These are phyloP conservation scores for Abrus pulchellus DNA, from an alignment of 306 rosid genomes.

Conservation along the genomic window DNA sequence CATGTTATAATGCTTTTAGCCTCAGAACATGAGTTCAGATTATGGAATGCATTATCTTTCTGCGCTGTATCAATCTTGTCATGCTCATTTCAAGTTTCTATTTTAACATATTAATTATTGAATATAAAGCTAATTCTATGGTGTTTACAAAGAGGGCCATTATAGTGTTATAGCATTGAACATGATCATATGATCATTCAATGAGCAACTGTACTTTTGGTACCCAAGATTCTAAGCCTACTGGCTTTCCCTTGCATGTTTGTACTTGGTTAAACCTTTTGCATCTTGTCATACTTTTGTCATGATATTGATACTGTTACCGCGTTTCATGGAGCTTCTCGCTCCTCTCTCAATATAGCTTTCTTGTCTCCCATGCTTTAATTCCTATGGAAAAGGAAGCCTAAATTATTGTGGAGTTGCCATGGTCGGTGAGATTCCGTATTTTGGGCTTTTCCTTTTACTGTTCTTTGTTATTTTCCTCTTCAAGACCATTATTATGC, in stretches of 20 bases:
- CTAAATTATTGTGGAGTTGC: not conserved
- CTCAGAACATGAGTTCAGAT: slow-evolving; percentile 26
- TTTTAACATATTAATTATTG: slow-evolving; percentile 33
- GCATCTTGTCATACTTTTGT: slow-evolving; percentile 14
- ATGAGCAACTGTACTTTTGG: slow-evolving; percentile 32
- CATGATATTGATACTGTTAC: slow-evolving; percentile 21
- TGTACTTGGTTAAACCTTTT: slow-evolving; percentile 15
- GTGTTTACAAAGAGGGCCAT: slow-evolving; percentile 23
- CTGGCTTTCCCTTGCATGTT: not conserved
- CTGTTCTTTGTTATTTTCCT: slow-evolving; percentile 9
- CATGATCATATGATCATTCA: slow-evolving; percentile 42
- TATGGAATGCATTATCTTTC: slow-evolving; percentile 29
- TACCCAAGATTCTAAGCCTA: slow-evolving; percentile 2
- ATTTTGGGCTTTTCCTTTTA: slow-evolving; percentile 8
- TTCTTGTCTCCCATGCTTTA: slow-evolving; percentile 18
- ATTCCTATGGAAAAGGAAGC: not conserved
- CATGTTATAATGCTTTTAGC: slow-evolving; percentile 20
- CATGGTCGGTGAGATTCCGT: slow-evolving; percentile 29
- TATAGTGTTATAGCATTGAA: slow-evolving; percentile 8
- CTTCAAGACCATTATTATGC: not conserved
- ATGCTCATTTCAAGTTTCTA: slow-evolving; percentile 16
- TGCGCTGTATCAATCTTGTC: slow-evolving; percentile 14
- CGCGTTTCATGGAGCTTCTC: slow-evolving; percentile 25
- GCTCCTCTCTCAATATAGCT: not conserved
- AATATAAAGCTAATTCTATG: slow-evolving; percentile 39